phyloP scores from a whole-genome alignment of 1,284 basidiomycete species.

The Singerocomus inundabilis region DNA sequence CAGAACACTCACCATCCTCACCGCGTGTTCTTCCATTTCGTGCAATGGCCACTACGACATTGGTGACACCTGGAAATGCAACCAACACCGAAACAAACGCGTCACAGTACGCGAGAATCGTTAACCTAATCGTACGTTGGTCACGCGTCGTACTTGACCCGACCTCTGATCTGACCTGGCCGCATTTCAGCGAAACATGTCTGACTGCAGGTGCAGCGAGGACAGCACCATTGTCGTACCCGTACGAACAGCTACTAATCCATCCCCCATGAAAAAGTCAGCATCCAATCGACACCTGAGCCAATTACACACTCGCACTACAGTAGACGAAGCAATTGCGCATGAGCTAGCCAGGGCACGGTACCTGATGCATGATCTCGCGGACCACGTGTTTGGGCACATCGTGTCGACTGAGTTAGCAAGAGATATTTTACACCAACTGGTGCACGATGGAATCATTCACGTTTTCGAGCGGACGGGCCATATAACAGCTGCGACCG shows the following conservation, averaged over 20 bases:
- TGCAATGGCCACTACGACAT: conserved; percentile 1
- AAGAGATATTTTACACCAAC: not conserved
- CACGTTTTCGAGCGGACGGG: not conserved
- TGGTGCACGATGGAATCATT: not conserved
- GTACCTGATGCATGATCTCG: conserved; percentile 12
- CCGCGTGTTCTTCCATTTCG: not conserved
- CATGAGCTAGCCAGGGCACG: conserved; percentile 7
- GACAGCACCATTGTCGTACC: conserved; percentile 1
- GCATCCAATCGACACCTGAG: conserved; percentile 5
- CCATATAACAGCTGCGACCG: not conserved
- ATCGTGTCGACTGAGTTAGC: conserved; percentile 11
- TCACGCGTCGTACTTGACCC: not conserved
- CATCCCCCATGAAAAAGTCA: conserved; percentile 5
- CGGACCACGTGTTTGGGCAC: conserved; percentile 12
- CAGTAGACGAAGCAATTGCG: not conserved
- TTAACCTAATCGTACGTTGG: not conserved
- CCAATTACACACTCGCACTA: not conserved
- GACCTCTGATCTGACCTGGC: not conserved
- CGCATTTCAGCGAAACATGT: not conserved
- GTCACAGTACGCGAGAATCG: not conserved
- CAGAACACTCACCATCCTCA: not conserved
- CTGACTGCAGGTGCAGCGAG: not conserved
- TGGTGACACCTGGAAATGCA: not conserved
- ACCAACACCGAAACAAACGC: not conserved
- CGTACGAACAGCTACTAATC: not conserved